phyloP scores from a whole-genome alignment of 371 early-diverging fungal species.

The Apophysomyces trapeziformis region DNA sequence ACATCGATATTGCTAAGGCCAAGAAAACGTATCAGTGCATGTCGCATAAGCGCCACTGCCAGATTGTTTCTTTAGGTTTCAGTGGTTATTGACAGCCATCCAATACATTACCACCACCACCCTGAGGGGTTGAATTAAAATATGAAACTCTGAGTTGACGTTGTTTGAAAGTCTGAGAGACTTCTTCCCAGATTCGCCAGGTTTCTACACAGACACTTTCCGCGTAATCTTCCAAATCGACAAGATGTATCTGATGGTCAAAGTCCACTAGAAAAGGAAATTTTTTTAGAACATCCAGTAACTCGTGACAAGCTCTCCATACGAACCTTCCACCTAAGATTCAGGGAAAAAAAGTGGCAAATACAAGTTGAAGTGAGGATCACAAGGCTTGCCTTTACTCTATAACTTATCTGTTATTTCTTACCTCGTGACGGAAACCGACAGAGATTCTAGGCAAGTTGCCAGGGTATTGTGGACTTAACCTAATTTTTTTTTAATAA shows the following conservation, averaged over 20 bases:
- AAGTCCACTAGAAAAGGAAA: constrained; percentile 59
- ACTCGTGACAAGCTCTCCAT: not conserved
- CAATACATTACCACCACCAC: constrained; percentile 71
- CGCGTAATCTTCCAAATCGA: constrained; percentile 62
- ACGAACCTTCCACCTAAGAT: constrained; percentile 51
- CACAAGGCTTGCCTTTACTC: no score
- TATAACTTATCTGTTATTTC: not conserved
- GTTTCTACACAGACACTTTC: constrained; percentile 60
- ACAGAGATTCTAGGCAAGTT: constrained; percentile 32
- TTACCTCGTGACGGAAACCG: constrained; percentile 45
- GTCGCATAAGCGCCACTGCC: constrained; percentile 88
- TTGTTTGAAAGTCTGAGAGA: constrained; percentile 52
- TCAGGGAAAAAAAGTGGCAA: not conserved
- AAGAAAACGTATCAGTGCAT: constrained; percentile 77
- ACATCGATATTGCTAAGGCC: constrained; percentile 66
- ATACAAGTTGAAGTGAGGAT: no score
- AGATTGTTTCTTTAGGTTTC: not conserved
- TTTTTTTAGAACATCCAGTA: constrained; percentile 37
- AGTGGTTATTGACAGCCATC: not conserved
- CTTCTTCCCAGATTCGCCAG: constrained; percentile 60
- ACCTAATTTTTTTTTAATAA: constrained; percentile 21
- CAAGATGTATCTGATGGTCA: constrained; percentile 64
- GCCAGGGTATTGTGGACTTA: constrained; percentile 74
- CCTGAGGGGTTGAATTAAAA: constrained; percentile 88
- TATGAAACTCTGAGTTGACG: constrained; percentile 67